phyloP scores from a whole-genome alignment of 345 rosid species.

The Lenwebbia sp. region DNA sequence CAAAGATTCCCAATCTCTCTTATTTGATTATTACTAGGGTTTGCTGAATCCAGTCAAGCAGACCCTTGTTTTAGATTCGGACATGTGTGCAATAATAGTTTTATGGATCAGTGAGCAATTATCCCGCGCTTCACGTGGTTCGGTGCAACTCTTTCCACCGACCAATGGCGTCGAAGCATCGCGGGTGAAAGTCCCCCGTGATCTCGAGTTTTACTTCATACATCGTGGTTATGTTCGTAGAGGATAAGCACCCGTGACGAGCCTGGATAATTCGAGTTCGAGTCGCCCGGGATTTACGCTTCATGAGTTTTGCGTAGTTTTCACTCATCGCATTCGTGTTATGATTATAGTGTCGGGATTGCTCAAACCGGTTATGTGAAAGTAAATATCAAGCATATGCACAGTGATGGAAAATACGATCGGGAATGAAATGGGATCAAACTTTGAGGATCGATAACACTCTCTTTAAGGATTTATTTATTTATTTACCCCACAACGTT shows the following conservation, averaged over 20 bases:
- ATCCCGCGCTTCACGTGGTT: background rate
- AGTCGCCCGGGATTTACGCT: background rate
- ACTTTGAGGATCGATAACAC: too few relatives aligned
- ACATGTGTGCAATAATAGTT: background rate
- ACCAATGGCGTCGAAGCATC: background rate
- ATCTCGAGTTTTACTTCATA: too few relatives aligned
- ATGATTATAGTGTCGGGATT: background rate
- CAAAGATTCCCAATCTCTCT: background rate
- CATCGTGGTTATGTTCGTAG: too few relatives aligned
- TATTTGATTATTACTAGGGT: background rate
- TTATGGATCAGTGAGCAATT: background rate
- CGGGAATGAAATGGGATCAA: too few relatives aligned
- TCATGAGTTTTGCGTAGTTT: background rate
- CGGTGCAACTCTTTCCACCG: background rate
- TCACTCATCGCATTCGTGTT: too few relatives aligned
- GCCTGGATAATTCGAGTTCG: accelerated
- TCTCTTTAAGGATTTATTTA: too few relatives aligned
- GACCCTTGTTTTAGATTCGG: background rate
- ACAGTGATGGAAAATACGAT: too few relatives aligned
- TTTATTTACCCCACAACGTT: too few relatives aligned
- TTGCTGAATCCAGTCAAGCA: background rate
- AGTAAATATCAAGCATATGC: background rate
- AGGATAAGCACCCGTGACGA: too few relatives aligned
- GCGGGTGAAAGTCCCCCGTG: too few relatives aligned
- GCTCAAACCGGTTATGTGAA: background rate